phyloP scores from a whole-genome alignment of 1,284 basidiomycete species.

The Caloboletus firmus region DNA sequence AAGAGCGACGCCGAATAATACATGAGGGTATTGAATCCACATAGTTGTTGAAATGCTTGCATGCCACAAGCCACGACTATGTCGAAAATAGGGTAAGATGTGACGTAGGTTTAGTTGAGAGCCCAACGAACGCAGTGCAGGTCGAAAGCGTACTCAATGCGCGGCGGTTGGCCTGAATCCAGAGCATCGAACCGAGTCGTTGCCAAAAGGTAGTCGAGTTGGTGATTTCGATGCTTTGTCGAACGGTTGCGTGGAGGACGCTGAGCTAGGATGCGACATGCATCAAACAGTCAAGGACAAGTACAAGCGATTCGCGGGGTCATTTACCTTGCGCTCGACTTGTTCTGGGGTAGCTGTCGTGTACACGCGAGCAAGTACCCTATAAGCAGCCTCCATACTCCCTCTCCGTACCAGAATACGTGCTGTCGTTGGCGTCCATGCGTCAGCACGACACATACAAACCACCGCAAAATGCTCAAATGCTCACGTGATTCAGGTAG shows the following conservation, averaged over 20 bases:
- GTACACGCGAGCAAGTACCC: constrained; percentile 66
- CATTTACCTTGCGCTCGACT: constrained; percentile 60
- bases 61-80: constrained; percentile 75
- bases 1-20: constrained; percentile 81
- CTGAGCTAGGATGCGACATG: constrained; percentile 43
- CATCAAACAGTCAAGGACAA: neutral
- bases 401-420: constrained; percentile 68
- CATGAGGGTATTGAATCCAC: constrained; percentile 75
- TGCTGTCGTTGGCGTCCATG: constrained; percentile 42
- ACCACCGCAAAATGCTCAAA: neutral
- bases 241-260: constrained; percentile 60
- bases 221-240: constrained; percentile 61
- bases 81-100: neutral
- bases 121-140: neutral
- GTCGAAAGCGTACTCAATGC: constrained; percentile 60
- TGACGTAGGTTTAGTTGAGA: neutral
- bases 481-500: constrained; percentile 76
- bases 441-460: neutral
- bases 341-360: constrained; percentile 62
- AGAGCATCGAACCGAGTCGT: constrained; percentile 55
- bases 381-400: constrained; percentile 47
- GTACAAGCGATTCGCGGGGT: neutral
- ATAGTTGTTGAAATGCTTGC: constrained; percentile 82
- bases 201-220: constrained; percentile 62
- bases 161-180: constrained; percentile 61